phyloP scores from a whole-genome alignment of 805 yeast genomes.

The Yarrowia sp. region DNA sequence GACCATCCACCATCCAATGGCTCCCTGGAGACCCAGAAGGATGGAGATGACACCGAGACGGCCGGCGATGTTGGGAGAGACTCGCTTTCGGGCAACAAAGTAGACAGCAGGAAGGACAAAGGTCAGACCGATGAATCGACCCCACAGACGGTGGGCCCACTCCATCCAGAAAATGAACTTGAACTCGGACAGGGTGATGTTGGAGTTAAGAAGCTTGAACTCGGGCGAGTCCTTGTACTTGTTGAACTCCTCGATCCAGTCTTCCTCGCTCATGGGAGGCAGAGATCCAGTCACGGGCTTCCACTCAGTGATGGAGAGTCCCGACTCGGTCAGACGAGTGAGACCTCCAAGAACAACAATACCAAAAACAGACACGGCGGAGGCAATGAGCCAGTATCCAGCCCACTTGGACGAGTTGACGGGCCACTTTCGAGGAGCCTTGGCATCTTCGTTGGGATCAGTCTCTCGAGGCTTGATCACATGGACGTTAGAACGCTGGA shows the following conservation, averaged over 20 bases:
- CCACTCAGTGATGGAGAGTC: constrained; percentile 97
- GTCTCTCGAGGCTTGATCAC: constrained; percentile 36
- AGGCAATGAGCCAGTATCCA: constrained; percentile 87
- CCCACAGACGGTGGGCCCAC: constrained; percentile 95
- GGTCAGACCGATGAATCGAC: constrained; percentile 85
- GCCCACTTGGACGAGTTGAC: constrained; percentile 61
- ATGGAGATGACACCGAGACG: constrained; percentile 75
- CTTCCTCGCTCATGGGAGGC: constrained; percentile 81
- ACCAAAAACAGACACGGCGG: constrained; percentile 89
- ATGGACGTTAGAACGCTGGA: constrained; percentile 27
- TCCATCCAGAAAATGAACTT: constrained; percentile 96
- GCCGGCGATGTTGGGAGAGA: constrained; percentile 70
- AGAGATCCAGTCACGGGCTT: constrained; percentile 94
- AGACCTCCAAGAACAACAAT: constrained; percentile 96
- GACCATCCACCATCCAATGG: constrained; percentile 99
- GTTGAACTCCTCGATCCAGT: constrained; percentile 85
- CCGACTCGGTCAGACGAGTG: constrained; percentile 94
- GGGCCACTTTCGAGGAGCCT: constrained; percentile 45
- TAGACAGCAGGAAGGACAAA: constrained; percentile 86
- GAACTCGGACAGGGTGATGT: constrained; percentile 88
- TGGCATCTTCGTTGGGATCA: constrained; percentile 20
- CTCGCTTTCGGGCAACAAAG: constrained; percentile 69
- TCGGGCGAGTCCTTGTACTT: constrained; percentile 90
- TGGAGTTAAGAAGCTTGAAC: constrained; percentile 85
- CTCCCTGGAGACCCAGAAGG: constrained; percentile 90